These are phyloP conservation scores for Teratosphaeria viscida DNA, from an alignment of 2,329 filamentous ascomycete genomes.

Conservation along the genomic window DNA sequence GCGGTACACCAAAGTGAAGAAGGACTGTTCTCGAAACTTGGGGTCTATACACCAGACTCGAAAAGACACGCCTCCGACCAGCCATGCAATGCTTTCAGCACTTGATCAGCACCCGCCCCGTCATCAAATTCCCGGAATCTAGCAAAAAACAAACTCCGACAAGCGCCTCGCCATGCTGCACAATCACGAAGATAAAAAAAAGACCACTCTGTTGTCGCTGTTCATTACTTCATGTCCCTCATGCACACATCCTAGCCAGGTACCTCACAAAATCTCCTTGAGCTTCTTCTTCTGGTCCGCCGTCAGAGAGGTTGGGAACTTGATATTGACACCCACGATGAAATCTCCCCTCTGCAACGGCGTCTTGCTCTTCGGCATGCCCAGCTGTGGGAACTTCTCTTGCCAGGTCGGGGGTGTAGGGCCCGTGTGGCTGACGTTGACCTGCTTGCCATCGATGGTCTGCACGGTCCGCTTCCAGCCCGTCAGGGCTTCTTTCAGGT, in stretches of 20 bases:
- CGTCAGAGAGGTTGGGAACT: conserved; percentile 74
- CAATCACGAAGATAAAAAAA: background rate
- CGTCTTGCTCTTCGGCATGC: conserved; percentile 92
- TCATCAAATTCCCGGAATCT: background rate
- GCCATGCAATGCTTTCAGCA: conserved; percentile 5
- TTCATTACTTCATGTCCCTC: background rate
- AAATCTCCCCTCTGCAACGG: conserved; percentile 77
- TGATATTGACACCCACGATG: conserved; percentile 81
- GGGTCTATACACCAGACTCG: background rate
- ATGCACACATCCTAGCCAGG: background rate
- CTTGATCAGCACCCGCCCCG: conserved; percentile 7
- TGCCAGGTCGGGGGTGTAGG: conserved; percentile 77
- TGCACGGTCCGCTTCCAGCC: conserved; percentile 87
- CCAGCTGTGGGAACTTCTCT: conserved; percentile 72
- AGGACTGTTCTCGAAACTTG: background rate
- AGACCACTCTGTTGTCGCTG: background rate
- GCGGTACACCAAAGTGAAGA: too few relatives aligned
- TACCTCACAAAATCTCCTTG: conserved; percentile 58
- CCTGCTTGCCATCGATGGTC: conserved; percentile 84
- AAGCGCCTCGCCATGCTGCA: conserved; percentile 3
- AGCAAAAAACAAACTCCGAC: background rate
- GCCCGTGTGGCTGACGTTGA: conserved; percentile 67
- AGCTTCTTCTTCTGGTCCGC: conserved; percentile 68
- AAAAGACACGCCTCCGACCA: background rate
- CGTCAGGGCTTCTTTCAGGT: conserved; percentile 86